Evolutionary conservation across 208 protist genomes (phyloP), one percentile per base, ranked within the genome.

Genomic region (Wallacemonas sp.): DNA sequence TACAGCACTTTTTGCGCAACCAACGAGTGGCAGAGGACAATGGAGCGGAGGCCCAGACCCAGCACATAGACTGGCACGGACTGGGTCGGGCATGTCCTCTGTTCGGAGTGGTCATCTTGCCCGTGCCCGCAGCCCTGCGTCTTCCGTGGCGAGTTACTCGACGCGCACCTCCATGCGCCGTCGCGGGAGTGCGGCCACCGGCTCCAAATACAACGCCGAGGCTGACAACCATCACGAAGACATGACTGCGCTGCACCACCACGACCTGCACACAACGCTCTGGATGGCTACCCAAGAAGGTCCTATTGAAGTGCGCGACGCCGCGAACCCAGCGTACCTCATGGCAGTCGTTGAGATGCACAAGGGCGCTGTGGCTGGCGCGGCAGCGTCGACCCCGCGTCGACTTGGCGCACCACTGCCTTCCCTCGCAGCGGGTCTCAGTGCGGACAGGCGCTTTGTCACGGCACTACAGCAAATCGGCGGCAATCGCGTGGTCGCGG

Each of bases 211-310:
- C 38, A 22, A 30, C 15, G 53, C 55, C 14, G n/a, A 2, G 14
- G 41, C 21, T 31, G 47, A 46, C 24, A 53, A 69, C 75, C 34
- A 77, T 36, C 34, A 51, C 36, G n/a, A 66, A 34, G 38, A 77
- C 67, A 67, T 86, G 68, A 49, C 31, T 3, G 30, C 42, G 21
- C 70, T 83, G 34, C 55, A 62, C 8, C 24, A 46, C 3, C 68
- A 56, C 5, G 82, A 77, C 30, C 55, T 82, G 12, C 72, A 82
- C 68, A 72, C 74, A 15, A 72, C 80, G 3, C 59, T 90, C 31
- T 94, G 88, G 88, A 24, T 82, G 26, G 84, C 73, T 28, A 46
- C 55, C 1, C 75, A 74, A 58, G 80, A 87, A 31, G 88, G 88
- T 21, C 68, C 72, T 27, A 72, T 94, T 36, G 88, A 94, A 65